A percentile compares a stretch with the other conserved stretches of the same genome.
Conservation (phyloP, 768 basidiomycete genomes). For the Phaeotremella skinneri region DNA sequence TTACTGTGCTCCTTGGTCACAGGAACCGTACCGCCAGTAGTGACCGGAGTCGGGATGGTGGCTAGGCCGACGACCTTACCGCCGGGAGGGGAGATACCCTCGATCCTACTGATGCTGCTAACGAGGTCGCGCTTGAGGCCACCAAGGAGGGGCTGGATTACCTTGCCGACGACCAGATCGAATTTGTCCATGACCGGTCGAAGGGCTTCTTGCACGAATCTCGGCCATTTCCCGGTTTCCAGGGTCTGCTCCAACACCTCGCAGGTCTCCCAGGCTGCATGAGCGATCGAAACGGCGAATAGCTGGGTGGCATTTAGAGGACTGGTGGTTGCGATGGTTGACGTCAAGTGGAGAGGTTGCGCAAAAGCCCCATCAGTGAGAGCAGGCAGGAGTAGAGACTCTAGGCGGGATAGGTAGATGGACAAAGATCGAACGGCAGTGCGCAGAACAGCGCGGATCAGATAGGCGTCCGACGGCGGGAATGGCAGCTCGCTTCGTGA, state of each 20-base stretch:
- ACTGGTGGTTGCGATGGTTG: constrained; percentile 29
- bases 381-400: constrained; percentile 74
- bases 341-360: constrained; percentile 71
- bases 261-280: constrained; percentile 52
- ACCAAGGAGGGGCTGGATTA: constrained; percentile 45
- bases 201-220: constrained; percentile 47
- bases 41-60: constrained; percentile 29
- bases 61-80: constrained; percentile 39
- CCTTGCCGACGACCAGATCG: constrained; percentile 49
- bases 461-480: constrained; percentile 47
- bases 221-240: constrained; percentile 46
- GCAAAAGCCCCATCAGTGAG: constrained; percentile 76
- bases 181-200: constrained; percentile 52
- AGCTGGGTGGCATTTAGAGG: constrained; percentile 47
- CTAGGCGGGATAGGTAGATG: constrained; percentile 57
- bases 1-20: constrained; percentile 31
- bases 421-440: constrained; percentile 46
- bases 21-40: constrained; percentile 9
- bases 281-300: constrained; percentile 48
- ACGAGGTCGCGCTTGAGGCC: constrained; percentile 45
- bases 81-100: constrained; percentile 41
- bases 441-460: constrained; percentile 49
- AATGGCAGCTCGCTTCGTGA: constrained; percentile 38
- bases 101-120: constrained; percentile 27
- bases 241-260: constrained; percentile 49